Conservation (phyloP, 768 basidiomycete genomes). For the Sarcodon aspratus region DNA sequence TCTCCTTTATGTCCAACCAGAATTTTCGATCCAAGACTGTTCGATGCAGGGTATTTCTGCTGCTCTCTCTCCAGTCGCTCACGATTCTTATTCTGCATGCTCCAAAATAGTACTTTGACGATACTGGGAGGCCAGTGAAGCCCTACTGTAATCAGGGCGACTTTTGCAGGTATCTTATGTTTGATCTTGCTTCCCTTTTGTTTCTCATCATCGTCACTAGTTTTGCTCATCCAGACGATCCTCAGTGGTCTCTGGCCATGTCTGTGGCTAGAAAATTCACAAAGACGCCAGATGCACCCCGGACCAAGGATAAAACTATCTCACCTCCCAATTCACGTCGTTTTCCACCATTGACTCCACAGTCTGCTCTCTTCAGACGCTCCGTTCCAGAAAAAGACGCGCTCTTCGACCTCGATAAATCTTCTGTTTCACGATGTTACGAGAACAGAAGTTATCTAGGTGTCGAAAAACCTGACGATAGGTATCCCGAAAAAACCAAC, state of each 20-base stretch:
- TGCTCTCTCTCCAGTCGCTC: not conserved
- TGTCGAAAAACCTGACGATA: not conserved
- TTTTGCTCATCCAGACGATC: constrained; percentile 40
- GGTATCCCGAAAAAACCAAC: not conserved
- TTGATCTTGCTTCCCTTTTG: constrained; percentile 2
- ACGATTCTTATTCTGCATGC: not conserved
- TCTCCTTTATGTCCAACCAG: no score
- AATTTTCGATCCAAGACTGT: not conserved
- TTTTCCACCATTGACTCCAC: not conserved
- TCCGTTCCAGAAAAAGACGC: not conserved
- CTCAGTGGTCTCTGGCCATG: constrained; percentile 24
- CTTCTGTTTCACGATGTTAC: not conserved
- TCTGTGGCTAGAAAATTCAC: constrained; percentile 6
- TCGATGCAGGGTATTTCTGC: not conserved
- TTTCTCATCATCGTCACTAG: constrained; percentile 13
- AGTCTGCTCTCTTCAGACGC: not conserved
- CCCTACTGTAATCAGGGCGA: constrained; percentile 36
- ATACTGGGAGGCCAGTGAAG: constrained; percentile 27
- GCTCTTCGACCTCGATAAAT: not conserved
- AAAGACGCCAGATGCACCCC: constrained; percentile 5
- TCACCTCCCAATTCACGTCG: not conserved
- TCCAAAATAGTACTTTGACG: constrained; percentile 33
- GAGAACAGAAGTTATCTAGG: not conserved
- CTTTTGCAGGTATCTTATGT: constrained; percentile 33
- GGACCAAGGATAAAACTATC: constrained; percentile 10